A percentile compares a stretch with the other conserved stretches of the same genome.
These are phyloP conservation scores for Pseudogymnoascus sp. DNA, from an alignment of 2,329 filamentous ascomycete species.

Conservation along the genomic window DNA sequence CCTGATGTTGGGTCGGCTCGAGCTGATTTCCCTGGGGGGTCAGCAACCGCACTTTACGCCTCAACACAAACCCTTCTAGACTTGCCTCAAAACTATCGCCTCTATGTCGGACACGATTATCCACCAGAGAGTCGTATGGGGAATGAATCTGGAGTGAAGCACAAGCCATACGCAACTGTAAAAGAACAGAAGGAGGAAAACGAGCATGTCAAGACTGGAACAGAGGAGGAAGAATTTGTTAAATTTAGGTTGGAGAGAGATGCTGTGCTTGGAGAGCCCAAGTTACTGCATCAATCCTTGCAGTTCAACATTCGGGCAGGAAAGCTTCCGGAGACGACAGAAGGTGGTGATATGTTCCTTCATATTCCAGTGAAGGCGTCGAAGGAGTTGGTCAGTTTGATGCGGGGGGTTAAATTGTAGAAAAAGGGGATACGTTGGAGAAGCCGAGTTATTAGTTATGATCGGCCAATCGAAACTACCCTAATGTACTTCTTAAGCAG, in stretches of 20 bases:
- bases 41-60: constrained; percentile 34
- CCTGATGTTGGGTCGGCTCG: constrained; percentile 43
- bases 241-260: constrained; percentile 37
- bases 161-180: constrained; percentile 37
- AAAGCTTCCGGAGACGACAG: constrained; percentile 22
- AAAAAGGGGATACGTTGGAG: not conserved
- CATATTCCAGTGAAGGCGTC: constrained; percentile 8
- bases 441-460: no score
- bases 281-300: constrained; percentile 40
- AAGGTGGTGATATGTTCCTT: not conserved
- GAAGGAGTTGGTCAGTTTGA: constrained; percentile 28
- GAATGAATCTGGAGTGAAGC: constrained; percentile 14
- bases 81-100: constrained; percentile 35
- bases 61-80: constrained; percentile 36
- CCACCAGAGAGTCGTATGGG: constrained; percentile 29
- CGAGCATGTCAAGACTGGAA: constrained; percentile 38
- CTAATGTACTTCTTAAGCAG: no score
- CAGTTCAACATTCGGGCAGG: constrained; percentile 43
- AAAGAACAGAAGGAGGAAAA: constrained; percentile 38
- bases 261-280: constrained; percentile 33
- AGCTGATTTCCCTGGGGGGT: constrained; percentile 47
- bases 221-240: constrained; percentile 37
- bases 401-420: not conserved
- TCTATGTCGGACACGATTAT: constrained; percentile 50
- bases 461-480: no score